Conservation (phyloP, 2,329 filamentous ascomycete species). For the Thielaviopsis musarum region DNA sequence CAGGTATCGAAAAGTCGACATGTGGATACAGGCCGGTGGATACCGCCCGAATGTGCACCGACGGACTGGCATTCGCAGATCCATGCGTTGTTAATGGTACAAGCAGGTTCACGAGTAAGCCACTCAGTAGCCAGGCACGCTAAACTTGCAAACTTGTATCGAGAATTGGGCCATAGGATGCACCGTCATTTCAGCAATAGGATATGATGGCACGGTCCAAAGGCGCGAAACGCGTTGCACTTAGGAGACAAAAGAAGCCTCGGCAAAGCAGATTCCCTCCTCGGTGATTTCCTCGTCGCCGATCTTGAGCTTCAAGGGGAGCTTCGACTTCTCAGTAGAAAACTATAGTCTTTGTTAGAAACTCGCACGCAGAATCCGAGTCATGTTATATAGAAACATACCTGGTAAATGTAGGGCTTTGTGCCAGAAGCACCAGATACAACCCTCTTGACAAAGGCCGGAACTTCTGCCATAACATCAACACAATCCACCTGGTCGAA, state of each 20-base stretch:
- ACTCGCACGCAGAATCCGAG: neutral
- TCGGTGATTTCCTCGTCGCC: constrained; percentile 66
- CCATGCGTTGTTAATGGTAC: neutral
- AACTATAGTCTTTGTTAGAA: constrained; percentile 35
- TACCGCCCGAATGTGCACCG: neutral
- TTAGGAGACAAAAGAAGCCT: constrained; percentile 90
- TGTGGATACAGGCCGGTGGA: neutral
- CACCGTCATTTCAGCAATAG: neutral
- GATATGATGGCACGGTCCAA: neutral
- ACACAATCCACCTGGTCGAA: constrained; percentile 57
- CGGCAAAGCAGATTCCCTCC: constrained; percentile 63
- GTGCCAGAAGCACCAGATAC: constrained; percentile 78
- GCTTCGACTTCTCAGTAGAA: constrained; percentile 41
- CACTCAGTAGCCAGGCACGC: neutral
- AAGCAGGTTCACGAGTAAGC: neutral
- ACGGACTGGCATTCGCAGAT: neutral
- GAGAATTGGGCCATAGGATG: neutral
- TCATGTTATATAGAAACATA: constrained; percentile 18
- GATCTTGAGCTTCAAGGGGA: constrained; percentile 68
- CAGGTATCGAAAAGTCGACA: neutral
- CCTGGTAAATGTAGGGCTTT: constrained; percentile 96
- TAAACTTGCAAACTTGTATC: neutral
- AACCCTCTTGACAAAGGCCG: constrained; percentile 87
- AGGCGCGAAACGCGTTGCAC: neutral
- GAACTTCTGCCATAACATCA: constrained; percentile 93